Conservation (phyloP, 768 basidiomycete species). For the Postia placenta region DNA sequence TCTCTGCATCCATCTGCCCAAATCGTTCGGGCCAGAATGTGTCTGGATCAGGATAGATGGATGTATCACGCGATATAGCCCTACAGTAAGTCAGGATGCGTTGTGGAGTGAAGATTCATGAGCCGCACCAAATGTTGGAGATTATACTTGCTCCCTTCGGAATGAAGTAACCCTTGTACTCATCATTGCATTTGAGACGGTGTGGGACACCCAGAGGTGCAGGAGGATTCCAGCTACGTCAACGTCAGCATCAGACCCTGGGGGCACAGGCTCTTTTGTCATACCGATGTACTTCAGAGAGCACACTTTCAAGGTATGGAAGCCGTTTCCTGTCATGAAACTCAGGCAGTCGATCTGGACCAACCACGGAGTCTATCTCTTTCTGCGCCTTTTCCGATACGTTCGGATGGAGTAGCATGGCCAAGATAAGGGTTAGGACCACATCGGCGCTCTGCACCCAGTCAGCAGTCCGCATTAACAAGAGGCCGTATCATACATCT, state of each 20-base stretch:
- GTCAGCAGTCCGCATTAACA: too few species aligned
- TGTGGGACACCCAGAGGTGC: slow-evolving; percentile 30
- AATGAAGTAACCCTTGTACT: slow-evolving; percentile 25
- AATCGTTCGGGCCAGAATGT: slow-evolving; percentile 25
- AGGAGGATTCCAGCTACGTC: slow-evolving; percentile 35
- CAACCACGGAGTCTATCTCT: slow-evolving; percentile 39
- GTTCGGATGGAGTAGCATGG: slow-evolving; percentile 34
- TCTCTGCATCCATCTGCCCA: slow-evolving; percentile 4
- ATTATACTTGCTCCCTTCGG: slow-evolving; percentile 27
- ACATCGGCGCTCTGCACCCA: slow-evolving; percentile 38
- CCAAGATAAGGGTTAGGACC: slow-evolving; percentile 34
- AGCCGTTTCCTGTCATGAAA: slow-evolving; percentile 33
- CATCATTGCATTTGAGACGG: slow-evolving; percentile 22
- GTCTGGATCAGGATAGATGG: slow-evolving; percentile 23
- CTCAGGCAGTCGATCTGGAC: slow-evolving; percentile 32
- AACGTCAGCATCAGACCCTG: slow-evolving; percentile 30
- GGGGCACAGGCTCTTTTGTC: slow-evolving; percentile 15
- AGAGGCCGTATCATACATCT: too few species aligned
- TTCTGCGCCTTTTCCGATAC: slow-evolving; percentile 32
- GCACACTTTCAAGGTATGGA: slow-evolving; percentile 35
- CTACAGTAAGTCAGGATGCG: slow-evolving; percentile 9
- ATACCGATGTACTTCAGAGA: slow-evolving; percentile 28
- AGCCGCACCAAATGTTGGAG: slow-evolving; percentile 25
- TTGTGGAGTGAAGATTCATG: not conserved
- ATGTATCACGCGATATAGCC: slow-evolving; percentile 26